phyloP scores from a whole-genome alignment of 208 protist species.

The Trypanosoma avium region DNA sequence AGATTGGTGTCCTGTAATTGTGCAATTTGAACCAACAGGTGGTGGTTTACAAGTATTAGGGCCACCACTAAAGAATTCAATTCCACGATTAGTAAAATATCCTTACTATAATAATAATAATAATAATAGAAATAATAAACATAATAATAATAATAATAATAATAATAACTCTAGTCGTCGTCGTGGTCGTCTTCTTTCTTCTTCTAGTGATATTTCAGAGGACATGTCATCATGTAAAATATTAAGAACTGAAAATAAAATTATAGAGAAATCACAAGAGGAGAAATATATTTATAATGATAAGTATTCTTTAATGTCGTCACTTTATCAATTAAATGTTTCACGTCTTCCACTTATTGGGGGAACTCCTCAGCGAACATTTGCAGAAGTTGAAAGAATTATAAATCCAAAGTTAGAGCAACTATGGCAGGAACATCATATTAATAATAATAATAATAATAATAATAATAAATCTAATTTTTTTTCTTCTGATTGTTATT shows the following conservation, averaged over 20 bases:
- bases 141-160: neutral
- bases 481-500: neutral
- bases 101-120: neutral
- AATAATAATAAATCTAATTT: neutral
- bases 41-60: conserved; percentile 71
- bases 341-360: conserved; percentile 20
- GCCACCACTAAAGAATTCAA: conserved; percentile 37
- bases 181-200: neutral
- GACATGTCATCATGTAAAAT: too few relatives aligned
- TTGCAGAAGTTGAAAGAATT: neutral
- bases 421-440: conserved; percentile 19
- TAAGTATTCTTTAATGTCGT: neutral
- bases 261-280: too few relatives aligned
- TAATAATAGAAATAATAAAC: neutral
- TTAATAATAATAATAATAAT: neutral
- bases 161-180: neutral
- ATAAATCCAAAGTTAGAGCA: neutral
- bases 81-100: conserved; percentile 8
- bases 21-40: conserved; percentile 54
- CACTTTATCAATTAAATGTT: conserved; percentile 29
- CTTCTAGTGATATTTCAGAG: too few relatives aligned
- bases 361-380: conserved; percentile 5
- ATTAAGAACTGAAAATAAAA: too few relatives aligned
- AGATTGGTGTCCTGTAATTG: conserved; percentile 44
- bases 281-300: neutral